Evolutionary conservation across 805 yeast species (phyloP).

Genomic region (Metschnikowia chrysomelidarum): DNA sequence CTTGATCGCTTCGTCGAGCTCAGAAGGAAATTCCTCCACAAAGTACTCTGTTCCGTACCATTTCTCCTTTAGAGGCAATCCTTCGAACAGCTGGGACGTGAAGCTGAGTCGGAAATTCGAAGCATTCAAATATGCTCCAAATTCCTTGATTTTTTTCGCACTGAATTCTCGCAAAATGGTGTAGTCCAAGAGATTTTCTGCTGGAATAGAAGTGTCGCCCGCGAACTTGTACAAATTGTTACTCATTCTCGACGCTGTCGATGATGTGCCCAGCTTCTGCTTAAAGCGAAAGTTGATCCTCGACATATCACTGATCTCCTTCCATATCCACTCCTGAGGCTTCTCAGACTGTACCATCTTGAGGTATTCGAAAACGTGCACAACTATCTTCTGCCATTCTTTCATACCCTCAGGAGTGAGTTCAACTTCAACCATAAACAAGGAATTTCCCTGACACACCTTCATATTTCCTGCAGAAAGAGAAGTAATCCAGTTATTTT

Average conservation of each 20-base stretch:
- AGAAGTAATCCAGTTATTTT: conserved; percentile 72
- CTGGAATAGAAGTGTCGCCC: conserved; percentile 49
- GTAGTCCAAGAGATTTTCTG: conserved; percentile 57
- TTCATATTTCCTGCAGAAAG: conserved; percentile 71
- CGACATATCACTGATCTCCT: conserved; percentile 71
- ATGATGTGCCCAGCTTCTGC: conserved; percentile 71
- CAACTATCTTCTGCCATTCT: conserved; percentile 60
- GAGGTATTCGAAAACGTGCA: conserved; percentile 69
- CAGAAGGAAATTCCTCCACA: conserved; percentile 41
- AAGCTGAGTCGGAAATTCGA: conserved; percentile 61
- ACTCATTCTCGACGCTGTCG: conserved; percentile 71
- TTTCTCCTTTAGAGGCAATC: conserved; percentile 52
- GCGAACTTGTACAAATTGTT: conserved; percentile 52
- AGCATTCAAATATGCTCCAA: conserved; percentile 48
- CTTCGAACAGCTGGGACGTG: conserved; percentile 49
- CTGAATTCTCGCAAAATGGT: conserved; percentile 58
- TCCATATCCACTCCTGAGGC: conserved; percentile 76
- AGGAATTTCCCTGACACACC: conserved; percentile 63
- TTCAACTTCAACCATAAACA: conserved; percentile 69
- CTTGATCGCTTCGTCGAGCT: conserved; percentile 34
- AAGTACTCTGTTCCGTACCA: conserved; percentile 92
- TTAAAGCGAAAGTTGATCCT: conserved; percentile 71
- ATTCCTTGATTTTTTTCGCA: conserved; percentile 49
- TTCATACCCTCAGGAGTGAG: conserved; percentile 71
- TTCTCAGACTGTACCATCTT: conserved; percentile 51